Percentiles rank a stretch among this genome's conserved stretches.
Evolutionary conservation across 805 yeast genomes (phyloP).

Genomic region (Lipomyces mesembrius): DNA sequence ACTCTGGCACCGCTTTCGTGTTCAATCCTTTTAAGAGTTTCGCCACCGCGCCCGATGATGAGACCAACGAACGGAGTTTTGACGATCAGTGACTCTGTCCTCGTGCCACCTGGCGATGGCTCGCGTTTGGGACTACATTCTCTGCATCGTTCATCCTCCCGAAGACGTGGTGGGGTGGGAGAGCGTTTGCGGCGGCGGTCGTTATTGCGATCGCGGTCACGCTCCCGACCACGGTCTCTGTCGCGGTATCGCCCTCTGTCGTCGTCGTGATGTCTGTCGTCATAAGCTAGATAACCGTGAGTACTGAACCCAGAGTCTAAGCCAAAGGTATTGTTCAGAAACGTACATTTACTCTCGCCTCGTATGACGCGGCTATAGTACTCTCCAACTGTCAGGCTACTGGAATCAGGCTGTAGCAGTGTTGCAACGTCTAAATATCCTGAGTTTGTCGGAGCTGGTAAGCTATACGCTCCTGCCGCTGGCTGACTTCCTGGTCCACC

Average conservation of each 20-base stretch:
- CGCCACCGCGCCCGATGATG: slow-evolving; percentile 41
- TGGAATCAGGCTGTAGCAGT: slow-evolving; percentile 16
- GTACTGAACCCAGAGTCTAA: background rate
- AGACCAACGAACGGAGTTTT: slow-evolving; percentile 37
- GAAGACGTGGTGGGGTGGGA: slow-evolving; percentile 30
- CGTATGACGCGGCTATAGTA: slow-evolving; percentile 7
- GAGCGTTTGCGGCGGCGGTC: slow-evolving; percentile 22
- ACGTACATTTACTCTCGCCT: slow-evolving; percentile 7
- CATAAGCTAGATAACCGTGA: background rate
- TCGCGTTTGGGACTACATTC: slow-evolving; percentile 32
- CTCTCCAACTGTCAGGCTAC: slow-evolving; percentile 27
- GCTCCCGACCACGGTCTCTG: slow-evolving; percentile 19
- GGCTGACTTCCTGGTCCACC: slow-evolving; percentile 6
- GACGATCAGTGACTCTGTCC: slow-evolving; percentile 30
- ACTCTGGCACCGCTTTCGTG: slow-evolving; percentile 37
- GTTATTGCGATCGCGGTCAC: slow-evolving; percentile 18
- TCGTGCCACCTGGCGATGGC: slow-evolving; percentile 35
- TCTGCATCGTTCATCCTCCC: slow-evolving; percentile 27
- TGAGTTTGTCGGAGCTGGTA: slow-evolving; percentile 25
- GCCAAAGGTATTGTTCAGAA: background rate
- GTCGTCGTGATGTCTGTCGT: slow-evolving; percentile 14
- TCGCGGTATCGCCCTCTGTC: slow-evolving; percentile 17
- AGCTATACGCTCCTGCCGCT: slow-evolving; percentile 5
- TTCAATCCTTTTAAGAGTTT: slow-evolving; percentile 37
- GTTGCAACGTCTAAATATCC: slow-evolving; percentile 21